Conservation (phyloP, 2,329 filamentous ascomycete genomes). For the Trichoderma gracile region DNA sequence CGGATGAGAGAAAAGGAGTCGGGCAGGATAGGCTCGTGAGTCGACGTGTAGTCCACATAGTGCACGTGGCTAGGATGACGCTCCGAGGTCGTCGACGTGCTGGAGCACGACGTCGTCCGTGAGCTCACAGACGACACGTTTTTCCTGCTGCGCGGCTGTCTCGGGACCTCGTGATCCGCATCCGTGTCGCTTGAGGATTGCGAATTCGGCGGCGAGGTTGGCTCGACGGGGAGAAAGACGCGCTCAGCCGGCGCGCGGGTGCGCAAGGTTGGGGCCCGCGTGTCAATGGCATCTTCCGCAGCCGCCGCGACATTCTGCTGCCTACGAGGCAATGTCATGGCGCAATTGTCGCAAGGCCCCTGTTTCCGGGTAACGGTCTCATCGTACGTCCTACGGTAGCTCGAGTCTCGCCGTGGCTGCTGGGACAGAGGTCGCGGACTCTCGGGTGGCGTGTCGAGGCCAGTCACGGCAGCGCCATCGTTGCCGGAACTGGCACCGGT, state of each 20-base stretch:
- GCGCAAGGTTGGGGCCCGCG: conserved; percentile 57
- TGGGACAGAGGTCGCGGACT: conserved; percentile 51
- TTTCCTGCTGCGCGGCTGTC: conserved; percentile 44
- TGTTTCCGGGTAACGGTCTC: conserved; percentile 65
- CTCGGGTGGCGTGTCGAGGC: conserved; percentile 59
- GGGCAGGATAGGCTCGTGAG: conserved; percentile 62
- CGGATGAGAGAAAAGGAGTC: conserved; percentile 67
- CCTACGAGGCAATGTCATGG: conserved; percentile 59
- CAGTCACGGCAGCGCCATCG: conserved; percentile 36
- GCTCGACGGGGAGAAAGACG: conserved; percentile 52
- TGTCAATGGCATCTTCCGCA: conserved; percentile 40
- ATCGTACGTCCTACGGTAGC: conserved; percentile 64
- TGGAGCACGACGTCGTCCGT: conserved; percentile 53
- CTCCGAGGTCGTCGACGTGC: conserved; percentile 52
- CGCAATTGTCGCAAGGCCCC: conserved; percentile 68
- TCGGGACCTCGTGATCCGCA: conserved; percentile 49
- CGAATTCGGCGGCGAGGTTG: conserved; percentile 54
- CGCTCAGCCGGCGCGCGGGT: conserved; percentile 62
- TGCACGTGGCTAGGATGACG: conserved; percentile 57
- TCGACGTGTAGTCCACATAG: conserved; percentile 68
- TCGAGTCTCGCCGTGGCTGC: conserved; percentile 54
- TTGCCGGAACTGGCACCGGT: conserved; percentile 31
- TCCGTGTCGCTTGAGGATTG: conserved; percentile 55
- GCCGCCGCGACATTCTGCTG: conserved; percentile 35
- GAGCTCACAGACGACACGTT: conserved; percentile 48